Conservation (phyloP, 2,329 filamentous ascomycete species). For the Waltergamsia citrina region DNA sequence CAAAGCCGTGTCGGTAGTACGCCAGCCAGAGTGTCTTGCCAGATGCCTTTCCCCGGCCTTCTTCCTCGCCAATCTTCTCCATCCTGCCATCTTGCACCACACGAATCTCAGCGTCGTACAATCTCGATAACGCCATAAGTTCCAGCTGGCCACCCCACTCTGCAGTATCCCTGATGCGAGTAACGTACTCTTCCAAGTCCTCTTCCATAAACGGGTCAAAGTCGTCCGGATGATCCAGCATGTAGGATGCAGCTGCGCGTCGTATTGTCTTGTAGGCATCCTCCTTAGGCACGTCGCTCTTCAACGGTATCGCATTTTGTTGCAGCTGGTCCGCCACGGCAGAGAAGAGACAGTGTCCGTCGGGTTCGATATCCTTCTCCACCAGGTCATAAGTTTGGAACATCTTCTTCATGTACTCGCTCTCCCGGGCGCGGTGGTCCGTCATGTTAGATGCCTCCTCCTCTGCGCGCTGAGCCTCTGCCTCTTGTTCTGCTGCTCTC, state of each 20-base stretch:
- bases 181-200: conserved; percentile 60
- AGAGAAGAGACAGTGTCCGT: conserved; percentile 92
- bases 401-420: conserved; percentile 56
- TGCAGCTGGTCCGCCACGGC: conserved; percentile 79
- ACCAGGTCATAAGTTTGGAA: conserved; percentile 55
- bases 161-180: conserved; percentile 73
- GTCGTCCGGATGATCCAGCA: conserved; percentile 63
- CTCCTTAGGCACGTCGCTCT: neutral
- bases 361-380: conserved; percentile 75
- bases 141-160: conserved; percentile 97
- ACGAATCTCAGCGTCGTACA: conserved; percentile 71
- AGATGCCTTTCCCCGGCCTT: conserved; percentile 37
- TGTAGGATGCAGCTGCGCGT: conserved; percentile 66
- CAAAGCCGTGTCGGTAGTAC: conserved; percentile 91
- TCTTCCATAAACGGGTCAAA: conserved; percentile 86
- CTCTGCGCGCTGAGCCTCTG: conserved; percentile 56
- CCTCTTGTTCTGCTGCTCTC: conserved; percentile 76
- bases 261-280: conserved; percentile 59
- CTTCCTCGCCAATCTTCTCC: conserved; percentile 55
- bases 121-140: conserved; percentile 71
- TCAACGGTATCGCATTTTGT: conserved; percentile 36
- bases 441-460: conserved; percentile 67
- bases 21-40: conserved; percentile 69
- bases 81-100: conserved; percentile 78
- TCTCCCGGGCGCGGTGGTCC: conserved; percentile 62